Evolutionary conservation across 2,329 filamentous ascomycete genomes (phyloP).

Genomic region (Phialemoniopsis sp.): DNA sequence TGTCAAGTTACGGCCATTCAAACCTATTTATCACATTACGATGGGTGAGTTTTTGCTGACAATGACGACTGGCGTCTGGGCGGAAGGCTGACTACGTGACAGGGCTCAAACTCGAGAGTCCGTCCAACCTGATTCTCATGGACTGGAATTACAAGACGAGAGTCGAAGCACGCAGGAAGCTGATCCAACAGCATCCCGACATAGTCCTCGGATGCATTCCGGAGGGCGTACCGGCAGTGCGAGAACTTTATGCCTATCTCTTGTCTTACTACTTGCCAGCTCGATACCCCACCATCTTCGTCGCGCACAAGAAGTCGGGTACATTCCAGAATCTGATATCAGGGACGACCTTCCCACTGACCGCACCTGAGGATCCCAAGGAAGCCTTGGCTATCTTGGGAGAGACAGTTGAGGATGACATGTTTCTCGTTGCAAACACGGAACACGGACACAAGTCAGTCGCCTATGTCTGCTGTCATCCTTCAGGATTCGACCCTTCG

Average conservation of each 20-base stretch:
- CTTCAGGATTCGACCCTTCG: slow-evolving; percentile 47
- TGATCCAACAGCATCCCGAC: slow-evolving; percentile 30
- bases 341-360: slow-evolving; percentile 8
- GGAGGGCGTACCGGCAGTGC: slow-evolving; percentile 32
- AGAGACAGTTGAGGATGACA: slow-evolving; percentile 51
- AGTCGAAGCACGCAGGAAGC: slow-evolving; percentile 30
- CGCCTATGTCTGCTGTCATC: slow-evolving; percentile 49
- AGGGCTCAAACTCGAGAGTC: slow-evolving; percentile 37
- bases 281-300: slow-evolving; percentile 45
- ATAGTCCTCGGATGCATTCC: slow-evolving; percentile 38
- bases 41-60: slow-evolving; percentile 35
- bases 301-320: neutral
- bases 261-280: slow-evolving; percentile 40
- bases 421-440: slow-evolving; percentile 43
- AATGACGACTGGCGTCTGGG: neutral
- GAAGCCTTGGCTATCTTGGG: slow-evolving; percentile 26
- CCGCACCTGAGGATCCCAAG: slow-evolving; percentile 12
- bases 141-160: slow-evolving; percentile 45
- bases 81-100: neutral
- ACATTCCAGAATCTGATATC: slow-evolving; percentile 36
- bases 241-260: slow-evolving; percentile 44
- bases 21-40: slow-evolving; percentile 48
- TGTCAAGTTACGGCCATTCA: slow-evolving; percentile 40
- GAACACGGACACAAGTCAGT: slow-evolving; percentile 34
- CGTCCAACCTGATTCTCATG: slow-evolving; percentile 48